Evolutionary conservation across 306 rosid genomes (phyloP).

Genomic region (Lotus japonicus): DNA sequence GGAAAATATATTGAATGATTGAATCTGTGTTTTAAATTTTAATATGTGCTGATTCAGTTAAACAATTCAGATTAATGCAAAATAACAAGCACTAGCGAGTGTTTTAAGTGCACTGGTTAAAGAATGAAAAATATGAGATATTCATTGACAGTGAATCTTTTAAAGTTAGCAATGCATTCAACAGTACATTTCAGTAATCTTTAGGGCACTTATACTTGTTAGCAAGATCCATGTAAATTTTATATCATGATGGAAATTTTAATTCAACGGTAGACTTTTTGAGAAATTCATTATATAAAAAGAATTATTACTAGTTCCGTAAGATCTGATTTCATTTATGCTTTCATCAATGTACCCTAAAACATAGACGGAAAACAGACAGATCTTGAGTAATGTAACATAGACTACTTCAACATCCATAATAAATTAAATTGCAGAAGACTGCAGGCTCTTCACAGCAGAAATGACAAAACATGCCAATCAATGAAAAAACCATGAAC

Average conservation of each 20-base stretch:
- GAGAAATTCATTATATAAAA: neutral
- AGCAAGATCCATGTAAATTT: neutral
- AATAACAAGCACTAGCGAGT: too few relatives aligned
- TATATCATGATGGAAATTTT: neutral
- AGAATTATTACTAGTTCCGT: neutral
- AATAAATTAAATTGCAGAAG: neutral
- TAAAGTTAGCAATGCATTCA: too few relatives aligned
- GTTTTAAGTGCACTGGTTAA: too few relatives aligned
- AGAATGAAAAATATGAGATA: too few relatives aligned
- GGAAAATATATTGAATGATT: neutral
- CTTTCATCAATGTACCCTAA: neutral
- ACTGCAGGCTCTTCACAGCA: conserved; percentile 1
- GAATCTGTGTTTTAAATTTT: neutral
- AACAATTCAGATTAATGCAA: neutral
- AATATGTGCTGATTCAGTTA: neutral
- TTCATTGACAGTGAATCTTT: too few relatives aligned
- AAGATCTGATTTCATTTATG: neutral
- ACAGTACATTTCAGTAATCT: too few relatives aligned
- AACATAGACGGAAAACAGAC: neutral
- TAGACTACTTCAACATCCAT: neutral
- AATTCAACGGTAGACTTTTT: neutral
- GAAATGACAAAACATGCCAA: neutral
- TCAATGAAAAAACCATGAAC: neutral
- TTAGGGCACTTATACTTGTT: too few relatives aligned
- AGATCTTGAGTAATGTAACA: conserved; percentile 5